These are phyloP conservation scores for Austroboletus novae-zelandiae DNA, from an alignment of 1,284 basidiomycete species.

Conservation along the genomic window DNA sequence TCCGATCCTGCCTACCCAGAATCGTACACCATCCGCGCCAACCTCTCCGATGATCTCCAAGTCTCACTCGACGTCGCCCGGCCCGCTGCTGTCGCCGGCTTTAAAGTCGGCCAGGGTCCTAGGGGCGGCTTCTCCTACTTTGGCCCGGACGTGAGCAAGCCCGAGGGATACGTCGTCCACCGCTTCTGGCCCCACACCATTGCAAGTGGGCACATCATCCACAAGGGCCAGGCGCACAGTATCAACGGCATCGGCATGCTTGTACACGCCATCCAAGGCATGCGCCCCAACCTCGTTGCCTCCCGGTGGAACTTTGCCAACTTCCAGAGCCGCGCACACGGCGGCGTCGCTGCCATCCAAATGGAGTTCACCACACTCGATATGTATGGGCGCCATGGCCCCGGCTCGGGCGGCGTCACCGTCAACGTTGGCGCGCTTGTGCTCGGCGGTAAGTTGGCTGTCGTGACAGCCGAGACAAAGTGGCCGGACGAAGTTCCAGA, in stretches of 20 bases:
- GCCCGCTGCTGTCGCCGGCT: conserved; percentile 75
- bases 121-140: conserved; percentile 92
- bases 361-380: conserved; percentile 96
- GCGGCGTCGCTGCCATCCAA: conserved; percentile 83
- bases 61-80: conserved; percentile 75
- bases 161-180: conserved; percentile 90
- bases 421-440: conserved; percentile 88
- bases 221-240: conserved; percentile 65
- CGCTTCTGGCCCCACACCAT: conserved; percentile 84
- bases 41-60: conserved; percentile 79
- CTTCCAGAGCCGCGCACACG: conserved; percentile 74
- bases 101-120: conserved; percentile 88
- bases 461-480: conserved; percentile 70
- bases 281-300: conserved; percentile 95
- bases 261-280: conserved; percentile 96
- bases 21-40: conserved; percentile 78
- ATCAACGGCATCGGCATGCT: conserved; percentile 87
- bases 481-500: conserved; percentile 59
- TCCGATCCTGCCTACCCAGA: conserved; percentile 69
- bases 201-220: conserved; percentile 70
- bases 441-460: conserved; percentile 71
- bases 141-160: conserved; percentile 69
- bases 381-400: conserved; percentile 69
- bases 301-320: conserved; percentile 94
- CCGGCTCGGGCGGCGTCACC: conserved; percentile 74